These are phyloP conservation scores for Mortierella sp. DNA, from an alignment of 371 early-diverging fungal species.

Conservation along the genomic window DNA sequence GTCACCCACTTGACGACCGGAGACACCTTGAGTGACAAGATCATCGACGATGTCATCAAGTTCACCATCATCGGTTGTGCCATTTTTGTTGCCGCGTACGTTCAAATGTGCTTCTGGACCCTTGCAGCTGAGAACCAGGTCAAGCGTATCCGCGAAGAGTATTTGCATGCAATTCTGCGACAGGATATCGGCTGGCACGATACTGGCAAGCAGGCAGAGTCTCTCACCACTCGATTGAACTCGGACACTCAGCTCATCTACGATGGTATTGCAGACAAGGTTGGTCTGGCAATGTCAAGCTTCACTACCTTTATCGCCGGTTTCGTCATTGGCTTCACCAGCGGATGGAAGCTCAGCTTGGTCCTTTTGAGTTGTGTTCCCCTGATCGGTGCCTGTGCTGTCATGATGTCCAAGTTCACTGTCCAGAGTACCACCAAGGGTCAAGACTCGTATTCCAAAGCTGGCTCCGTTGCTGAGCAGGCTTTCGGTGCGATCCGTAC, in stretches of 20 bases:
- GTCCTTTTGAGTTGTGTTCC: conserved; percentile 81
- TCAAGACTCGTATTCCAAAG: conserved; percentile 71
- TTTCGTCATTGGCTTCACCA: conserved; percentile 85
- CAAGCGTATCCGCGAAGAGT: conserved; percentile 67
- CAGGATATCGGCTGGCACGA: conserved; percentile 96
- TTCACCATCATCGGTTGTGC: conserved; percentile 56
- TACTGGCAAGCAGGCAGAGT: conserved; percentile 72
- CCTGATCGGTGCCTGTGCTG: conserved; percentile 63
- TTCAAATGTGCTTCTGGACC: conserved; percentile 54
- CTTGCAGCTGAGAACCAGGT: conserved; percentile 47
- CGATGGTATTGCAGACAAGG: conserved; percentile 88
- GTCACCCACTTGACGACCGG: conserved; percentile 4
- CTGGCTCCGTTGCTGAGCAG: conserved; percentile 88
- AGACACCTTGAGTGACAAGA: conserved; percentile 9
- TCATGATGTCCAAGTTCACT: conserved; percentile 73
- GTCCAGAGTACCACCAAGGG: conserved; percentile 59
- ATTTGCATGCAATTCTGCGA: conserved; percentile 80
- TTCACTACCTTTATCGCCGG: conserved; percentile 82
- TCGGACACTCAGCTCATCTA: conserved; percentile 79
- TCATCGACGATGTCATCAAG: conserved; percentile 51
- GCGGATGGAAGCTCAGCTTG: conserved; percentile 88
- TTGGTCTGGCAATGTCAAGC: conserved; percentile 76
- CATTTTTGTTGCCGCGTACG: conserved; percentile 36
- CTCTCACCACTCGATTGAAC: conserved; percentile 77
- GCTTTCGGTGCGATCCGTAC: conserved; percentile 88